phyloP scores from a whole-genome alignment of 768 basidiomycete genomes.

The Dacryopinax spathularia region DNA sequence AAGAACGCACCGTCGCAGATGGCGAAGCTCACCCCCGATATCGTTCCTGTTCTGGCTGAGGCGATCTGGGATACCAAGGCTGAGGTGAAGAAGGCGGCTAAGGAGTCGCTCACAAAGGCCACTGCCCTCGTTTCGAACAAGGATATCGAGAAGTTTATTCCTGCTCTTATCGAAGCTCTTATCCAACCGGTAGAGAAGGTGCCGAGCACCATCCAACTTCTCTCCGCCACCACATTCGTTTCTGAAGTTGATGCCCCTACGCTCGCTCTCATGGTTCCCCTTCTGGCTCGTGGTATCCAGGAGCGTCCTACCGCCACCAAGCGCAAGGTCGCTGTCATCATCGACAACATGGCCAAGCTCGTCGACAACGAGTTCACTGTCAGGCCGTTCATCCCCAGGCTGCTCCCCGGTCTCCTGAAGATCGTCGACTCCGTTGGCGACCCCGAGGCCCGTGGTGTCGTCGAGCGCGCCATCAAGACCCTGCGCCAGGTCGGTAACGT shows the following conservation, averaged over 20 bases:
- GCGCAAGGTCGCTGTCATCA: slow-evolving; percentile 94
- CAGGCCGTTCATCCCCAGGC: slow-evolving; percentile 90
- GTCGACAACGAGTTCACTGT: slow-evolving; percentile 91
- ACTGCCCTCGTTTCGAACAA: slow-evolving; percentile 94
- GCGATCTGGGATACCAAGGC: slow-evolving; percentile 99
- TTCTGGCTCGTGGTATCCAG: slow-evolving; percentile 79
- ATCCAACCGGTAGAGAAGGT: slow-evolving; percentile 99
- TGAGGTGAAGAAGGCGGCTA: slow-evolving; percentile 96
- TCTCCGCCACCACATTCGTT: slow-evolving; percentile 98
- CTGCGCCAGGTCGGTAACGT: slow-evolving; percentile 92
- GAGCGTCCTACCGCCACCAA: slow-evolving; percentile 94
- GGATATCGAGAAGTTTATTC: slow-evolving; percentile 72
- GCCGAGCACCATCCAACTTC: slow-evolving; percentile 82
- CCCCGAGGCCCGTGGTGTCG: slow-evolving; percentile 90
- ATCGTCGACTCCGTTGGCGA: slow-evolving; percentile 89
- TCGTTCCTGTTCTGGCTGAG: slow-evolving; percentile 85
- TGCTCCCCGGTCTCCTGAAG: slow-evolving; percentile 91
- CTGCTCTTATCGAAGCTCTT: slow-evolving; percentile 90
- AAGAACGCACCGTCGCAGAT: slow-evolving; percentile 66
- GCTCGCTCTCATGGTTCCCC: slow-evolving; percentile 94
- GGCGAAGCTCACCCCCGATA: slow-evolving; percentile 81
- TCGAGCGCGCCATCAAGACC: slow-evolving; percentile 82
- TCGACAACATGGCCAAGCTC: slow-evolving; percentile 97
- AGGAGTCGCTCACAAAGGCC: slow-evolving; percentile 85
- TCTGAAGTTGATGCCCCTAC: slow-evolving; percentile 96